Conservation (phyloP, 371 early-diverging fungal species). For the Mortierella sp. region DNA sequence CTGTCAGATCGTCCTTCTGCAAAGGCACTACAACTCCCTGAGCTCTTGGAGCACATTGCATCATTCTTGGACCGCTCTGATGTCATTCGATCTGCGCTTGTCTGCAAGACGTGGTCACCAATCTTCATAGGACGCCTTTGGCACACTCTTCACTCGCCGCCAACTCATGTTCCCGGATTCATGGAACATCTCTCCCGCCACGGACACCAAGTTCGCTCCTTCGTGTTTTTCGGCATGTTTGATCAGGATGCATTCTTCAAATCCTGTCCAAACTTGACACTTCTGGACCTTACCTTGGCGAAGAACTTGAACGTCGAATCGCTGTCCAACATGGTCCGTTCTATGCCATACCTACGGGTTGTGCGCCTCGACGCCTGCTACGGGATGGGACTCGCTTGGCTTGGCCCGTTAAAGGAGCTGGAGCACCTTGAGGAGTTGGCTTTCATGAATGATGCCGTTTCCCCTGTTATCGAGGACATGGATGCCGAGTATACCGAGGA, state of each 20-base stretch:
- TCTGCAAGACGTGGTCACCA: constrained; percentile 17
- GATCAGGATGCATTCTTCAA: not conserved
- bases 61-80: not conserved
- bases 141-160: constrained; percentile 9
- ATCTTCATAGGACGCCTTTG: constrained; percentile 15
- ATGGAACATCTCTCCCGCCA: not conserved
- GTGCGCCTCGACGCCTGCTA: constrained; percentile 18
- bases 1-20: not conserved
- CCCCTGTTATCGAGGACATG: not conserved
- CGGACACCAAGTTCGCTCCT: constrained; percentile 2
- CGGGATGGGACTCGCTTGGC: constrained; percentile 12
- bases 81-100: constrained; percentile 1
- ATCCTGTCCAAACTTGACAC: constrained; percentile 7
- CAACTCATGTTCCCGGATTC: not conserved
- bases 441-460: constrained; percentile 1
- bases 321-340: constrained; percentile 1
- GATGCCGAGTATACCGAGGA: not conserved
- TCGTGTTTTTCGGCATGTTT: constrained; percentile 1
- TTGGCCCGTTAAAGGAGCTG: not conserved
- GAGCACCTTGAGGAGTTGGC: constrained; percentile 2
- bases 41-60: constrained; percentile 11
- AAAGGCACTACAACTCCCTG: constrained; percentile 1
- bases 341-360: constrained; percentile 6
- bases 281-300: constrained; percentile 13
- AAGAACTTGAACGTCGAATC: not conserved